Evolutionary conservation across 2,329 filamentous ascomycete genomes (phyloP).

Genomic region (Trichoderma endophyticum): DNA sequence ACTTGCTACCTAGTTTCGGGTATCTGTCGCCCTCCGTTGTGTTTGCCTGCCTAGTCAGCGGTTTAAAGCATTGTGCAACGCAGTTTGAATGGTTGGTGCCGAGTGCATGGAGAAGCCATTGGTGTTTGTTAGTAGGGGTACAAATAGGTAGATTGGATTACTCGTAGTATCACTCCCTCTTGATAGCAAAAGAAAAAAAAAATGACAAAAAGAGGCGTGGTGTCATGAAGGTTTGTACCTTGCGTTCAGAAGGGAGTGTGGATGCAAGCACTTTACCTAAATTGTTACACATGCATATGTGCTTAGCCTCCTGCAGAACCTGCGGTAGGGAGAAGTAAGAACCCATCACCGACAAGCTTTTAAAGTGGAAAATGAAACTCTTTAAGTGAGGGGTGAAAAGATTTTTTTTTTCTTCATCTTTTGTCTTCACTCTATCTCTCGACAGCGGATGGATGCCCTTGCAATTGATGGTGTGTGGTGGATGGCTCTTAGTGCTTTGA

Average conservation of each 20-base stretch:
- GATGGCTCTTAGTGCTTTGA: not conserved
- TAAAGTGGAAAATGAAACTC: not conserved
- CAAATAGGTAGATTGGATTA: not conserved
- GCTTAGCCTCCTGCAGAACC: slow-evolving; percentile 9
- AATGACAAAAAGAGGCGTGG: not conserved
- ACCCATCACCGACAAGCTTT: not conserved
- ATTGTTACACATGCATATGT: slow-evolving; percentile 13
- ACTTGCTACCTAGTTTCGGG: not conserved
- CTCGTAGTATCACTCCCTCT: not conserved
- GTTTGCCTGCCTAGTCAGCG: not conserved
- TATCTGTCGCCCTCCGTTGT: not conserved
- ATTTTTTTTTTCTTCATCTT: not conserved
- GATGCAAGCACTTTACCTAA: slow-evolving; percentile 15
- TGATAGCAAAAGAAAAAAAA: not conserved
- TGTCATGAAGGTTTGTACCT: not conserved
- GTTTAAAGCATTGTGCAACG: not conserved
- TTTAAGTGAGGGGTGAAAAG: not conserved
- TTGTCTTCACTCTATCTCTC: not conserved
- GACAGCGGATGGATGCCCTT: not conserved
- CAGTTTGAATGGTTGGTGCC: not conserved
- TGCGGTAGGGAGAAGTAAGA: not conserved
- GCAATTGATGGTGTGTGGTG: not conserved
- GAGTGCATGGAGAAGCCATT: not conserved
- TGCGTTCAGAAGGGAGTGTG: not conserved
- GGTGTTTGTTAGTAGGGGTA: not conserved